Base-by-base conservation (phyloP, 2,329 filamentous ascomycete species). In the Raffaelea ambrosiae region DNA sequence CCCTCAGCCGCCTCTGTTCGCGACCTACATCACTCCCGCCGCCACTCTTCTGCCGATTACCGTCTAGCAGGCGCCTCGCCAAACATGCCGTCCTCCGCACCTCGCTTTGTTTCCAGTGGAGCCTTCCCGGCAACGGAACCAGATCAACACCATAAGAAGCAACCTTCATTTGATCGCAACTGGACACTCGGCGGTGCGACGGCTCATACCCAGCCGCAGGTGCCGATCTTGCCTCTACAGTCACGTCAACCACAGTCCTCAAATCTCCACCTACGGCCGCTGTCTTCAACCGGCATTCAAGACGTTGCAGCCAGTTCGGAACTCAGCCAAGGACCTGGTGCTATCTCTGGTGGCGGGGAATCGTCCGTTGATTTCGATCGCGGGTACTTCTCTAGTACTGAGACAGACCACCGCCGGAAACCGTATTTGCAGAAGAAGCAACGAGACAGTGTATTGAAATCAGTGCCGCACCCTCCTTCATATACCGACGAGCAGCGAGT, bases 381-480 rank as follows among this genome's bases (percentile, higher is more conserved):
- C 33, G 91, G 90, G 21, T 97, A 97, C 64, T 95, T 96, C 61
- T 96, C 91, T 8, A 88, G 90, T 3, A 86, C 85, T 16, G 91
- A 97, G 59, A 72, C 82, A 11, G 89, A 96, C 53, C 49, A 21
- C 16, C 78, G 78, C 40, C 80, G 84, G 49, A 81, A 79, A 57
- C 79, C 86, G 41, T 94, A 88, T 60, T 73, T 93, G 42, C 70
- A 96, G 43, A 88, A 87, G 64, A 88, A 87, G 64, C 94, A 93
- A 67, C 83, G 86, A 49, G 79, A 81, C 51, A 83, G 79, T 52
- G 65, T 69, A 49, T 43, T 56, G 16, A 52, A 55, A n/a, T 48
- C 48, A 7, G 39, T 33, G 8, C 29, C 48, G 7, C 7, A 38
- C 18, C 35, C 26, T 2, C 67, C 69, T 19, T 69, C 66, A 23